A percentile compares a stretch with the other conserved stretches of the same genome.
phyloP scores from a whole-genome alignment of 2,329 filamentous ascomycete genomes.

The Monosporascus sp. region DNA sequence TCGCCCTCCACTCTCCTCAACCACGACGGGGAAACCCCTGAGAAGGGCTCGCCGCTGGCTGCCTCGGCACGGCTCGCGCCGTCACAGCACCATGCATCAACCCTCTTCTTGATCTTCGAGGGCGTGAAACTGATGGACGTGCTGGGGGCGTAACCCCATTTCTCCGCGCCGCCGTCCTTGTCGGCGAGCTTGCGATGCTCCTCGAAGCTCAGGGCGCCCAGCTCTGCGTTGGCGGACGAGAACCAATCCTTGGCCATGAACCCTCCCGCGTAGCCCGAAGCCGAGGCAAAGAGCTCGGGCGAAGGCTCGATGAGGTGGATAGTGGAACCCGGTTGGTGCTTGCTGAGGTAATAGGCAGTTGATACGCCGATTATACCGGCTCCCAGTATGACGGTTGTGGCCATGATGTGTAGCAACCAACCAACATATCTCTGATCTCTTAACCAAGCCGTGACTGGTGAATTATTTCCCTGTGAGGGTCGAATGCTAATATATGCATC shows the following conservation, averaged over 20 bases:
- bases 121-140: constrained; percentile 50
- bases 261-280: constrained; percentile 69
- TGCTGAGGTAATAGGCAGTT: constrained; percentile 67
- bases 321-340: constrained; percentile 34
- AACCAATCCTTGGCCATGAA: constrained; percentile 76
- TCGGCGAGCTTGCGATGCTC: constrained; percentile 63
- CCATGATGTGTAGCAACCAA: constrained; percentile 22
- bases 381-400: constrained; percentile 61
- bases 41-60: constrained; percentile 33
- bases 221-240: constrained; percentile 45
- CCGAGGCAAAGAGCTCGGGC: constrained; percentile 61
- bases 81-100: constrained; percentile 62
- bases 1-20: constrained; percentile 51
- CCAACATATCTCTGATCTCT: neutral
- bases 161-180: constrained; percentile 49
- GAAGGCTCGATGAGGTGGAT: constrained; percentile 46
- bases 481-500: too few relatives aligned
- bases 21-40: constrained; percentile 48
- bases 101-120: constrained; percentile 34
- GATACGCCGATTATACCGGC: constrained; percentile 66
- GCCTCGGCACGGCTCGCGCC: constrained; percentile 58
- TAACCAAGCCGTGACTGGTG: neutral
- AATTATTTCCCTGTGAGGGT: neutral
- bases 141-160: constrained; percentile 48
- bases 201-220: constrained; percentile 64